Evolutionary conservation across 805 yeast genomes (phyloP).

Genomic region (Deakozyma indianensis): DNA sequence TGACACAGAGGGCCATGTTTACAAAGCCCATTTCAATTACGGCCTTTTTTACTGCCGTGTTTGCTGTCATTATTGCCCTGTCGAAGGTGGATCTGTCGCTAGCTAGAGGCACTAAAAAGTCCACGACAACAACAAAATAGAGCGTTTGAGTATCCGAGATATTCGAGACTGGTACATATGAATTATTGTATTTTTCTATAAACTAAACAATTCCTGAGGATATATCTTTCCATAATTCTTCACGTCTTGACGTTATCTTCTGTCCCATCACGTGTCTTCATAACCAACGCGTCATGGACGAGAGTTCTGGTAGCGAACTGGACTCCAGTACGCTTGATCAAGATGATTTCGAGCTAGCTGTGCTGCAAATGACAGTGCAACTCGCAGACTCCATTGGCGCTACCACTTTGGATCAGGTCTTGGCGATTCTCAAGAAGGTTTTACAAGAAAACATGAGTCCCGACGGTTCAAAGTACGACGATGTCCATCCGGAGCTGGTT

Average conservation of each 20-base stretch:
- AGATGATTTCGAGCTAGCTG: neutral
- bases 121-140: too few relatives aligned
- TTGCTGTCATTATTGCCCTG: neutral
- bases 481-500: neutral
- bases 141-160: too few relatives aligned
- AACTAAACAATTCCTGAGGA: too few relatives aligned
- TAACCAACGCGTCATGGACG: neutral
- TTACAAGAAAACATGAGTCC: slow-evolving; percentile 1
- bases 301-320: neutral
- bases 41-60: neutral
- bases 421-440: neutral
- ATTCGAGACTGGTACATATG: too few relatives aligned
- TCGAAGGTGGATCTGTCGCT: neutral
- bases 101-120: neutral
- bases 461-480: neutral
- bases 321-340: neutral
- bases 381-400: neutral
- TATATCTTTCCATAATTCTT: too few relatives aligned
- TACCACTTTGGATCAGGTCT: neutral
- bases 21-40: neutral
- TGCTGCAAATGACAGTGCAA: neutral
- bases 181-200: too few relatives aligned
- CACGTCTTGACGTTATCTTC: too few relatives aligned
- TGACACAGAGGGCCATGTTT: neutral
- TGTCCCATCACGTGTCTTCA: neutral